Percentiles rank a stretch among this genome's conserved stretches.
Conservation (phyloP, 768 basidiomycete genomes). For the Trametes cingulata region DNA sequence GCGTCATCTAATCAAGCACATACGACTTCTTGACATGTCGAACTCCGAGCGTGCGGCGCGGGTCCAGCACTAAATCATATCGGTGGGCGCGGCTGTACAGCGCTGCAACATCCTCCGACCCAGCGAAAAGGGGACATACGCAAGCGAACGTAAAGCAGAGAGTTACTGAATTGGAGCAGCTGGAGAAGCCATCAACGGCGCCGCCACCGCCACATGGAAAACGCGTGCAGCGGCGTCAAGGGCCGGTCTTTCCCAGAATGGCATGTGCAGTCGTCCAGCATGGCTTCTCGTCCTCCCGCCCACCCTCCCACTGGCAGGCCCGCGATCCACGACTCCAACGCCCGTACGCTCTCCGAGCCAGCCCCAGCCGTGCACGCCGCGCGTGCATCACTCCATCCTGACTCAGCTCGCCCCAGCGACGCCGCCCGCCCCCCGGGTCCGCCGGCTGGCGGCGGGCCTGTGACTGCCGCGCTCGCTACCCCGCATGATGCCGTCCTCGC, state of each 20-base stretch:
- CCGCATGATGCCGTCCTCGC: slow-evolving; percentile 68
- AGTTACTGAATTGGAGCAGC: slow-evolving; percentile 2
- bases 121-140: not conserved
- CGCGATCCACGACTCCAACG: not conserved
- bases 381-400: slow-evolving; percentile 4
- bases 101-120: not conserved
- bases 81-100: not conserved
- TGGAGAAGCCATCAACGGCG: not conserved
- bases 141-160: not conserved
- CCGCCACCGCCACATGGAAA: slow-evolving; percentile 17
- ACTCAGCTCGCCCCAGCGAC: not conserved
- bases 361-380: slow-evolving; percentile 8
- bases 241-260: slow-evolving; percentile 10
- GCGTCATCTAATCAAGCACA: not conserved
- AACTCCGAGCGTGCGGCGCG: not conserved
- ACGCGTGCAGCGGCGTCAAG: slow-evolving; percentile 19
- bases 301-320: slow-evolving; percentile 9
- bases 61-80: not conserved
- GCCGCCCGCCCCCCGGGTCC: not conserved
- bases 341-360: slow-evolving; percentile 3
- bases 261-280: slow-evolving; percentile 6
- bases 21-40: not conserved
- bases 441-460: slow-evolving; percentile 2
- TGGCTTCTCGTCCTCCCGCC: slow-evolving; percentile 10
- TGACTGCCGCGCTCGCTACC: slow-evolving; percentile 41